Base-by-base conservation (phyloP, 2,329 filamentous ascomycete genomes). In the Diaporthe eres region DNA sequence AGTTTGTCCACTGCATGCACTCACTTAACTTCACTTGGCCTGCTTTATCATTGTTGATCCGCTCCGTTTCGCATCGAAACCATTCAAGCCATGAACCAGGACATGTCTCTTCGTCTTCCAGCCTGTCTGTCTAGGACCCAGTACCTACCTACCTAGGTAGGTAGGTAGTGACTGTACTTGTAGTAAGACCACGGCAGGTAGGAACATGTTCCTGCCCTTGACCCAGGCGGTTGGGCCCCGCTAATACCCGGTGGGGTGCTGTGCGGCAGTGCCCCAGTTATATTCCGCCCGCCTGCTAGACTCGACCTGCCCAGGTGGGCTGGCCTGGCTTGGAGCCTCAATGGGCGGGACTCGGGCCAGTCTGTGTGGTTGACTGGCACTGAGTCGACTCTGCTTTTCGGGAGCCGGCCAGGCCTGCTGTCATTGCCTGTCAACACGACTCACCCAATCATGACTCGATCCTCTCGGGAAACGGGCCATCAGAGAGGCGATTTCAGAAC, bases 381-480 rank as follows among this genome's bases (percentile, higher is more conserved):
- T 51, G 63, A 67, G 61, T 67, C 61, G 42, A 67, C 28, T 67
- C 17, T 31, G 28, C 6, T 19, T 19, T 63, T 72, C 71, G 71
- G 71, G 57, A 53, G 44, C 71, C 71, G 57, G 71, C 47, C 47
- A 70, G 49, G 49, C 65, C 34, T 70, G 8, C 34, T 31, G 65
- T 55, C 65, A 42, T 55, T 49, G 42, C 5, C 34, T 31, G 65
- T 55, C 65, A 42, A 70, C 65, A 55, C 5, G n/a, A 15, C 28
- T 65, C 63, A 34, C 31, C 60, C 71, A 73, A 73, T 73, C 71
- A 73, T 65, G 57, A 65, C 44, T 55, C 65, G 65, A 55, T 55
- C 65, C 65, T 70, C n/a, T 70, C 47, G 47, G 58, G 58, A 42
- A 65, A 63, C 60, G 71, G 71, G 49, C 47, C 58, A 51, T 31